Evolutionary conservation across 176 grass and related monocot genomes (phyloP).

Genomic region (Avena eriantha): DNA sequence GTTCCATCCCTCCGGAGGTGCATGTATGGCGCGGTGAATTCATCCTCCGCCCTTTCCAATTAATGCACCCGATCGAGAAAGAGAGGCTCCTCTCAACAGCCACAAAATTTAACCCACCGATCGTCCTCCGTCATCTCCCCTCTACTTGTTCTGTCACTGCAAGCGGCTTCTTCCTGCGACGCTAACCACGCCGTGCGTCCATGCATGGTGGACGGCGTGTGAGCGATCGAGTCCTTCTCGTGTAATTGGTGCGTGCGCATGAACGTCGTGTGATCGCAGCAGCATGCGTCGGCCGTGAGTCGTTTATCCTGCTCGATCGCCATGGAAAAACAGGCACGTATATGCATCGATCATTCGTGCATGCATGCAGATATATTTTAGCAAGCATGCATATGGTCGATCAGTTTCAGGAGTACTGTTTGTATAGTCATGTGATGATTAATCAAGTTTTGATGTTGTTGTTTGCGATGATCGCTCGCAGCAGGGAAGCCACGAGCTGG

Average conservation of each 20-base stretch:
- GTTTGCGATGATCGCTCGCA: not conserved
- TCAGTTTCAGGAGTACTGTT: conserved; percentile 17
- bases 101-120: conserved; percentile 2
- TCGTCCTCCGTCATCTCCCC: not conserved
- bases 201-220: not conserved
- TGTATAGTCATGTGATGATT: not conserved
- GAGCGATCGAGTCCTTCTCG: not conserved
- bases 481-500: conserved; percentile 25
- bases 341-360: not conserved
- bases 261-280: not conserved
- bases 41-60: conserved; percentile 37
- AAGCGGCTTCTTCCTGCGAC: not conserved
- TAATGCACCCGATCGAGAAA: conserved; percentile 31
- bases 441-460: not conserved
- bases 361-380: not conserved
- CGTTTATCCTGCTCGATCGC: not conserved
- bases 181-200: not conserved
- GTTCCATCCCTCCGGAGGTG: not conserved
- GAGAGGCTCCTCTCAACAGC: conserved; percentile 38
- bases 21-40: conserved; percentile 51
- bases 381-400: not conserved
- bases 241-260: not conserved
- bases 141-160: not conserved
- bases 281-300: conserved; percentile 49
- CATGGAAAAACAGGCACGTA: conserved; percentile 51